Conservation (phyloP, 768 basidiomycete species). For the Russula dissimulans region DNA sequence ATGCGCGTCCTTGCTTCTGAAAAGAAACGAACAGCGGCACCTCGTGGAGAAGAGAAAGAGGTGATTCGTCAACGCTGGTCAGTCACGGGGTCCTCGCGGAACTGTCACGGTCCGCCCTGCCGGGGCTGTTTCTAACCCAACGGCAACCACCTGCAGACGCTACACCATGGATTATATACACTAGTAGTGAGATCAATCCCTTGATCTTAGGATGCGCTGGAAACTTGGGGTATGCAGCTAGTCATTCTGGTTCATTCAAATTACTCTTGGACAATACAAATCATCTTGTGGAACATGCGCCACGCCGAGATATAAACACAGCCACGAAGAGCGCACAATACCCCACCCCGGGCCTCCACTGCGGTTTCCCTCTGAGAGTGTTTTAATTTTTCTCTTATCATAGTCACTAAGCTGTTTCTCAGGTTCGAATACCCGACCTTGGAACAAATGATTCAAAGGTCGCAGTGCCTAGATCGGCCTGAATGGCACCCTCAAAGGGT, state of each 20-base stretch:
- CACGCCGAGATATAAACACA: too few relatives aligned
- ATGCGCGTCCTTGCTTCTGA: too few relatives aligned
- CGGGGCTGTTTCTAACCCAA: too few relatives aligned
- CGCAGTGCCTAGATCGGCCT: not conserved
- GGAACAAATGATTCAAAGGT: constrained; percentile 24
- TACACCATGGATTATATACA: not conserved
- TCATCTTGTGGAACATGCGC: too few relatives aligned
- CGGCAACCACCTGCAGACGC: too few relatives aligned
- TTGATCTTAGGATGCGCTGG: too few relatives aligned
- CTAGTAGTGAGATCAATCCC: not conserved
- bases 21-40: too few relatives aligned
- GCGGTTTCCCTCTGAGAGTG: constrained; percentile 26
- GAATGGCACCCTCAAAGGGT: too few relatives aligned
- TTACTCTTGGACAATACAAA: too few relatives aligned
- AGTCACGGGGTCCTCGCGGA: constrained; percentile 3
- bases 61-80: not conserved
- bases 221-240: too few relatives aligned
- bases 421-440: constrained; percentile 23
- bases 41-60: not conserved
- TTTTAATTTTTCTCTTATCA: constrained; percentile 15
- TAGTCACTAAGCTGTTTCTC: constrained; percentile 22
- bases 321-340: constrained; percentile 26
- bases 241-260: too few relatives aligned
- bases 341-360: constrained; percentile 24
- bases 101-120: not conserved